These are phyloP conservation scores for Gautieria morchelliformis DNA, from an alignment of 768 basidiomycete genomes.

Conservation along the genomic window DNA sequence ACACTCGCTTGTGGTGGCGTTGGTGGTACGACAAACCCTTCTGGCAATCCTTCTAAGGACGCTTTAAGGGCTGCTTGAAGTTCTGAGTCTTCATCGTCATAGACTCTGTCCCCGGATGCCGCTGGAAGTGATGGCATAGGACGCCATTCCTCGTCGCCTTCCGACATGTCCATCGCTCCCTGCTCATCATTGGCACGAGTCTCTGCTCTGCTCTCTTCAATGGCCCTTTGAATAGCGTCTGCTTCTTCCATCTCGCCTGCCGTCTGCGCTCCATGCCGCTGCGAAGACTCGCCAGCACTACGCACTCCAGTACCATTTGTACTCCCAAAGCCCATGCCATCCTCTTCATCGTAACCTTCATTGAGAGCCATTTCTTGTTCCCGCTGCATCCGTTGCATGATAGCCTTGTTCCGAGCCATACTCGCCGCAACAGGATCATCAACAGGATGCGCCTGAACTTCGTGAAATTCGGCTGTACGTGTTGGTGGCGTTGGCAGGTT, in stretches of 20 bases:
- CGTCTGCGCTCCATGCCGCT: neutral
- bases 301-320: conserved; percentile 6
- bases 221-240: conserved; percentile 46
- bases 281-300: neutral
- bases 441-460: conserved; percentile 2
- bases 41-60: conserved; percentile 58
- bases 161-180: neutral
- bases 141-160: conserved; percentile 11
- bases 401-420: conserved; percentile 28
- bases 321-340: conserved; percentile 14
- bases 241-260: conserved; percentile 31
- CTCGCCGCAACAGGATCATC: conserved; percentile 55
- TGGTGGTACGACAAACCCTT: conserved; percentile 33
- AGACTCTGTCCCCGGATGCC: conserved; percentile 32
- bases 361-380: conserved; percentile 60
- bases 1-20: conserved; percentile 13
- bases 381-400: conserved; percentile 54
- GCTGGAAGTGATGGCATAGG: conserved; percentile 3
- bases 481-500: neutral
- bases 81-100: conserved; percentile 83
- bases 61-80: conserved; percentile 83
- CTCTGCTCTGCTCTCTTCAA: conserved; percentile 47
- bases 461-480: neutral
- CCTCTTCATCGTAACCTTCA: conserved; percentile 43
- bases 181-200: conserved; percentile 19